Evolutionary conservation across 306 rosid genomes (phyloP), one percentile per base, ranked within the genome.

Genomic region (Sechiopsis laciniata): DNA sequence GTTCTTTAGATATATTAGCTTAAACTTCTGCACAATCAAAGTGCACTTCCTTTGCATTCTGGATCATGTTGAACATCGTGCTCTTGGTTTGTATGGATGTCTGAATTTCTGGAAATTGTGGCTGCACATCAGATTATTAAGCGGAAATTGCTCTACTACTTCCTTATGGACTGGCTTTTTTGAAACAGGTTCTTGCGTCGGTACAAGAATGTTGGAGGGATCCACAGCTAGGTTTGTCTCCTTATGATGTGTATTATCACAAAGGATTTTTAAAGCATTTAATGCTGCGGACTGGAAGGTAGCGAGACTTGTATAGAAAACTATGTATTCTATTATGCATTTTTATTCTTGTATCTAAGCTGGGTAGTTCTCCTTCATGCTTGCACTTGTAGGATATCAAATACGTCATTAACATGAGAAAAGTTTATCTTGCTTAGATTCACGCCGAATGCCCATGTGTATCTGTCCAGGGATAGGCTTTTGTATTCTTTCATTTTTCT

Each of bases 231-330:
- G 91, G 91, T 76, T 82, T 90, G 57, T 88, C 90, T 81, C 96
- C 98, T 53, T 93, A 83, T 81, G 77, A 90, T 78, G 88, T 77
- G 78, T 85, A 83, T 82, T 84, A 91, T 80, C 97, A 93, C 85
- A 46, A 7, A 42, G 98, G 98, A 77, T 93, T 90, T 79, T 82
- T 93, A 26, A 93, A 93, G 96, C 98, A 93, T 88, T 78, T 93
- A 79, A 89, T 93, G 96, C 82, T 93, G 63, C 87, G 97, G 85
- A 77, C 92, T 19, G 98, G 98, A 86, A 90, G 98, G 98, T 93
- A 88, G 78, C 65, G 51, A 40, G 72, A 72, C 70, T 55, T 57
- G 40, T 55, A 24, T 42, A 65, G 53, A 65, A 40, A 64, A 65
- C 9, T 17, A 16, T 16, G 0, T 63, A 3, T 35, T 6, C 2